Evolutionary conservation across 1,284 basidiomycete genomes (phyloP), one percentile per base, ranked within the genome.

Genomic region (Xerocomus minutiporus): DNA sequence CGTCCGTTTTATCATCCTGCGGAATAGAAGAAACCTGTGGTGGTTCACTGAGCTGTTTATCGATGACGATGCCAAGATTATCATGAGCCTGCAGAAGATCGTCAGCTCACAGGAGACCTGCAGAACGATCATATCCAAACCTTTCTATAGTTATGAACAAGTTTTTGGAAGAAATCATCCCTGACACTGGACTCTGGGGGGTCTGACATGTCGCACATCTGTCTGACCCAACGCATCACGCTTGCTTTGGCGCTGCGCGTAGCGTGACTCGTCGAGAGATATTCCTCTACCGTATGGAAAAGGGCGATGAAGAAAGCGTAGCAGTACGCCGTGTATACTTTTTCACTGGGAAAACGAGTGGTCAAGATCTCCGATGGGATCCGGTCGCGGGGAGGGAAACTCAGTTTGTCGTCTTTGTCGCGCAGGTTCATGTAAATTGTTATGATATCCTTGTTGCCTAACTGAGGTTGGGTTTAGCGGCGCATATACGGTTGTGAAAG

Each of bases 401-500:
- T 20, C 20, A 20, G 20, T 20, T 20, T 20, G 20, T 51, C 56
- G 0, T 4, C 4, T 4, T 39, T 12, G 0, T 2, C 48, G 2
- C 59, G 43, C 12, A 64, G 4, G 45, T 61, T 64, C 51, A 61
- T 57, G 40, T 62, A 64, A 2, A 64, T 35, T 0, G 64, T 60
- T 4, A 55, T 25, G 4, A 57, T 46, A 2, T 36, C 39, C 12
- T 55, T 54, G 41, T 36, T 57, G 29, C 43, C 9, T 26, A 64
- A 29, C 60, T 61, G n/a, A 1, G 0, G 5, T 23, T 8, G 0
- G 32, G 29, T 41, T 60, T 12, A 52, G 3, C 5, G 23, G 0
- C n/a, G n/a, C n/a, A 15, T 12, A 28, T 26, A n/a, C 7, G 1
- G 12, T 11, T n/a, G 8, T 12, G n/a, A 23, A n/a, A 34, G 1